A percentile compares a stretch with the other conserved stretches of the same genome.
These are phyloP conservation scores for Malassezia furfur DNA, from an alignment of 1,284 basidiomycete genomes.

Conservation along the genomic window DNA sequence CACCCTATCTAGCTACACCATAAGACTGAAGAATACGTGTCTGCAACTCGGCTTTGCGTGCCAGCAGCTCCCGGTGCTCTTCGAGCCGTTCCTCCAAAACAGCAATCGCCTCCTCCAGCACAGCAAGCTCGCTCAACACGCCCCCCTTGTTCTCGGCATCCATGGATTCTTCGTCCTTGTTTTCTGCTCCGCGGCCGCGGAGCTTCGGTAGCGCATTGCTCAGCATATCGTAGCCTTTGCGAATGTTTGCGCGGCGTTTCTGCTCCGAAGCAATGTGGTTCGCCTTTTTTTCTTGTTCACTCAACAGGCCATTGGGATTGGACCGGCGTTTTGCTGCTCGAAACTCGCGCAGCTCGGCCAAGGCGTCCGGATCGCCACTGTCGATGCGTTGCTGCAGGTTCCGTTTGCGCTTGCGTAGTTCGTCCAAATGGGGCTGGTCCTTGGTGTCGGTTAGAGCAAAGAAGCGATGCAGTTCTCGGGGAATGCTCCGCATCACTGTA, in stretches of 20 bases:
- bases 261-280: slow-evolving; percentile 20
- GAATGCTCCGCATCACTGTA: not conserved
- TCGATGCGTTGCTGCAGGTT: slow-evolving; percentile 1
- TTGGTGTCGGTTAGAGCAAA: slow-evolving; percentile 5
- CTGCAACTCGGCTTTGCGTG: slow-evolving; percentile 2
- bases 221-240: slow-evolving; percentile 18
- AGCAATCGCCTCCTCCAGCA: slow-evolving; percentile 9
- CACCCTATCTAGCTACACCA: not conserved
- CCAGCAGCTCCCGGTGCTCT: slow-evolving; percentile 3
- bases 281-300: slow-evolving; percentile 12
- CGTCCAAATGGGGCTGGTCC: slow-evolving; percentile 16
- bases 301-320: not conserved
- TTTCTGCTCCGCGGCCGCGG: not conserved
- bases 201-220: slow-evolving; percentile 1
- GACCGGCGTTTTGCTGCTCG: slow-evolving; percentile 4
- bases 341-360: not conserved
- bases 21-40: not conserved
- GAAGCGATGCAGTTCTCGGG: not conserved
- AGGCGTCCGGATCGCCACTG: slow-evolving; percentile 1
- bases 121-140: slow-evolving; percentile 1
- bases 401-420: slow-evolving; percentile 11
- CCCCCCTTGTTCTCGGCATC: not conserved
- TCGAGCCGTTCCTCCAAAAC: slow-evolving; percentile 1
- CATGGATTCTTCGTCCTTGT: not conserved
- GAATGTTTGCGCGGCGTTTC: slow-evolving; percentile 18